Conservation (phyloP, 208 protist species). For the Trypanosoma brucei region DNA sequence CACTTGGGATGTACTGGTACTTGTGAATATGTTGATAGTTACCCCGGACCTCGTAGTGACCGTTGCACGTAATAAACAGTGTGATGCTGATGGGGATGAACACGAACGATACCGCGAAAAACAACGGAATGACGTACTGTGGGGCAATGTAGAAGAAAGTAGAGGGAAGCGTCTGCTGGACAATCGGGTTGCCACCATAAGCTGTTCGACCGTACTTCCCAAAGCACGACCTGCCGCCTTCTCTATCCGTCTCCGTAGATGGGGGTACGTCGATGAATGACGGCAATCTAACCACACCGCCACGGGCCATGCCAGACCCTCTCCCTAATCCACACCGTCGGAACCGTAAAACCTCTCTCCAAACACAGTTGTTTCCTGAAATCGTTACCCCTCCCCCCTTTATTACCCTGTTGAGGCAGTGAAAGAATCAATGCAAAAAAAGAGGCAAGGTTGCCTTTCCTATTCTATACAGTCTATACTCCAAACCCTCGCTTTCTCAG, state of each 20-base stretch:
- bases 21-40: conserved; percentile 63
- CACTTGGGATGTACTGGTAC: conserved; percentile 73
- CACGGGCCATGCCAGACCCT: background rate
- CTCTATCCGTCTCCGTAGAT: background rate
- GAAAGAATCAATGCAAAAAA: too few species aligned
- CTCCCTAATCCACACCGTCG: background rate
- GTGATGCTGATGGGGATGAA: conserved; percentile 44
- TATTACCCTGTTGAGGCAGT: too few species aligned
- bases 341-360: too few species aligned
- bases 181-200: conserved; percentile 68
- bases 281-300: background rate
- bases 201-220: conserved; percentile 54
- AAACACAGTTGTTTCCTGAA: too few species aligned
- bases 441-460: too few species aligned
- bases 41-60: conserved; percentile 28
- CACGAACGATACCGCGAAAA: conserved; percentile 44
- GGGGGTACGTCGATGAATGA: background rate
- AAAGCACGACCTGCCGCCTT: conserved; percentile 18
- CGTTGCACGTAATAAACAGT: conserved; percentile 32
- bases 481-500: too few species aligned
- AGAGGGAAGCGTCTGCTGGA: conserved; percentile 73
- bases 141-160: conserved; percentile 53
- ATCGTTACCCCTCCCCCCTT: too few species aligned
- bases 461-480: too few species aligned
- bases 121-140: conserved; percentile 44